Conservation (phyloP, 768 basidiomycete species). For the Mycena maculata region DNA sequence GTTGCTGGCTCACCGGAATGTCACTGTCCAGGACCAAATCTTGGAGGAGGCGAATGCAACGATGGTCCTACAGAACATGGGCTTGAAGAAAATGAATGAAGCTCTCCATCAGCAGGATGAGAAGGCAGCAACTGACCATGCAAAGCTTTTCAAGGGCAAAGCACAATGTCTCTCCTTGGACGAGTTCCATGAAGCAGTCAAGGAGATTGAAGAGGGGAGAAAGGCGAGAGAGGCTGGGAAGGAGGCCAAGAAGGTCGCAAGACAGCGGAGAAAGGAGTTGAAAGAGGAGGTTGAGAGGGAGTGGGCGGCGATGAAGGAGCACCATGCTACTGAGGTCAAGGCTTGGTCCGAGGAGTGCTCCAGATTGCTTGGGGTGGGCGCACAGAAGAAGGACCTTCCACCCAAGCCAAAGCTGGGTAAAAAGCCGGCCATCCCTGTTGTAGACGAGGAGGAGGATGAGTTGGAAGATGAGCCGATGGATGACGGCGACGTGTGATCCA, state of each 20-base stretch:
- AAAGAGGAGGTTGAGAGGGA: constrained; percentile 3
- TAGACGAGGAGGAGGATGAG: constrained; percentile 24
- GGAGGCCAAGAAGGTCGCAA: background rate
- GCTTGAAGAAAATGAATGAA: background rate
- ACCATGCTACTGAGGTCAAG: background rate
- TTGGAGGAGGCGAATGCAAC: constrained; percentile 32
- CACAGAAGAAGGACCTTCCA: too few relatives aligned
- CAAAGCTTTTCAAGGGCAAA: too few relatives aligned
- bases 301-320: constrained; percentile 10
- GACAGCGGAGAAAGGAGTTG: background rate
- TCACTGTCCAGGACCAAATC: constrained; percentile 19
- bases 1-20: background rate
- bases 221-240: constrained; percentile 13
- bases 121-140: too few relatives aligned
- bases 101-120: too few relatives aligned
- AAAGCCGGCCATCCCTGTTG: too few relatives aligned
- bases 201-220: background rate
- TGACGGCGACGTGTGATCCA: constrained; percentile 20
- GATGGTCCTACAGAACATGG: constrained; percentile 30
- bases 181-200: background rate
- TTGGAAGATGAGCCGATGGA: constrained; percentile 18
- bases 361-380: constrained; percentile 28
- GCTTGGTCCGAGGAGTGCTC: background rate
- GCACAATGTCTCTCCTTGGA: too few relatives aligned
- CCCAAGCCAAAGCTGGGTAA: too few relatives aligned